phyloP scores from a whole-genome alignment of 163 green algal genomes.

The Scenedesmus sp. region DNA sequence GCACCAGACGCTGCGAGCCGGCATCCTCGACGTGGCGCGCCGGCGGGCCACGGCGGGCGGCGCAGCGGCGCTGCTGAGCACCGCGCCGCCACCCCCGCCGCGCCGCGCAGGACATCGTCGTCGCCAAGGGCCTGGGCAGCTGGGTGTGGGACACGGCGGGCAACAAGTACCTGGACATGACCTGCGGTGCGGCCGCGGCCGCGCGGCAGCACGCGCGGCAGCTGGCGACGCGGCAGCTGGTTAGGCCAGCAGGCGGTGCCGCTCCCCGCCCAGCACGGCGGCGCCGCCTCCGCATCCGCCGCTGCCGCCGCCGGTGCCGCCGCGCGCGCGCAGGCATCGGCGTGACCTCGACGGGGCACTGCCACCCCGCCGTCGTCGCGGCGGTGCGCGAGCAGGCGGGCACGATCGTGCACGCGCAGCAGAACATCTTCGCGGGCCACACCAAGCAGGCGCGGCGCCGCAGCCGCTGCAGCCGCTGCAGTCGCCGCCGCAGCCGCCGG shows the following conservation, averaged over 20 bases:
- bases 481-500: no score
- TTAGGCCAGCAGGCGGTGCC: no score
- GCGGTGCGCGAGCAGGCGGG: slow-evolving; percentile 80
- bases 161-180: slow-evolving; percentile 80
- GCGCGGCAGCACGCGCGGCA: background rate
- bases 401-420: slow-evolving; percentile 79
- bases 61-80: background rate
- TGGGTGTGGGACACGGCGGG: slow-evolving; percentile 76
- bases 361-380: slow-evolving; percentile 80
- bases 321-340: slow-evolving; percentile 84
- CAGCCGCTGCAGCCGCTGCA: slow-evolving; percentile 15
- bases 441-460: slow-evolving; percentile 1
- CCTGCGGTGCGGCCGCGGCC: background rate
- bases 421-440: slow-evolving; percentile 81
- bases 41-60: no score
- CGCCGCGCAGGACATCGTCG: slow-evolving; percentile 73
- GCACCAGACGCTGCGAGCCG: no score
- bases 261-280: no score
- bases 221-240: background rate
- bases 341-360: slow-evolving; percentile 83
- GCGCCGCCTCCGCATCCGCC: no score
- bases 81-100: no score
- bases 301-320: no score
- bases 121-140: slow-evolving; percentile 65
- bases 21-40: no score